Evolutionary conservation across 2,329 filamentous ascomycete species (phyloP).

Genomic region (Scytalidium lignicola): DNA sequence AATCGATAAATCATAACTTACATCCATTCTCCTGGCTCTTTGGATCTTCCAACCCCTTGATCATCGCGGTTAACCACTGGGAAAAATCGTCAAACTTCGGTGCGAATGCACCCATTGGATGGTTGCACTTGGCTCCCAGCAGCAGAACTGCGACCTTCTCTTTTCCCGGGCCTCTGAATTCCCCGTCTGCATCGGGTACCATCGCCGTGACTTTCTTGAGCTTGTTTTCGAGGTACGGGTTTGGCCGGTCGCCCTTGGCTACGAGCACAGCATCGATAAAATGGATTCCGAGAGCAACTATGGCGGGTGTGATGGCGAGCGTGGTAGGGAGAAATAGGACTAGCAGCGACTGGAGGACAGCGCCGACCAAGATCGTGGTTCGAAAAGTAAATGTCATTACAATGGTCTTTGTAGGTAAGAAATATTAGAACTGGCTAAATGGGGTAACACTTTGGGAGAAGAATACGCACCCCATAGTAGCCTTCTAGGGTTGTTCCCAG

Average conservation of each 20-base stretch:
- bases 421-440: too few species aligned
- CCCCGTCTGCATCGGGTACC: constrained; percentile 6
- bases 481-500: too few species aligned
- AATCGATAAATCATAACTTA: constrained; percentile 1
- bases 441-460: too few species aligned
- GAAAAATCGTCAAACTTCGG: constrained; percentile 10
- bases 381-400: too few species aligned
- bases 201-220: constrained; percentile 12
- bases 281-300: constrained; percentile 6
- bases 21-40: constrained; percentile 12
- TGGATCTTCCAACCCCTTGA: constrained; percentile 9
- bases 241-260: constrained; percentile 12
- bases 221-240: constrained; percentile 13
- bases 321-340: constrained; percentile 11
- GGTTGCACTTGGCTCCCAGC: constrained; percentile 15
- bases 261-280: constrained; percentile 11
- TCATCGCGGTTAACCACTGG: constrained; percentile 8
- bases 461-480: too few species aligned
- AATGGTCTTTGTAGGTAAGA: too few species aligned
- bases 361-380: constrained; percentile 12
- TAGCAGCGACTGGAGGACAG: constrained; percentile 10
- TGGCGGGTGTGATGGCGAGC: constrained; percentile 10
- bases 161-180: not conserved
- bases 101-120: constrained; percentile 15
- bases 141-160: constrained; percentile 9